Evolutionary conservation across 192 early-diverging fungal species (phyloP), one percentile per base, ranked within the genome.

Genomic region (Borealophlyctis nickersoniae): DNA sequence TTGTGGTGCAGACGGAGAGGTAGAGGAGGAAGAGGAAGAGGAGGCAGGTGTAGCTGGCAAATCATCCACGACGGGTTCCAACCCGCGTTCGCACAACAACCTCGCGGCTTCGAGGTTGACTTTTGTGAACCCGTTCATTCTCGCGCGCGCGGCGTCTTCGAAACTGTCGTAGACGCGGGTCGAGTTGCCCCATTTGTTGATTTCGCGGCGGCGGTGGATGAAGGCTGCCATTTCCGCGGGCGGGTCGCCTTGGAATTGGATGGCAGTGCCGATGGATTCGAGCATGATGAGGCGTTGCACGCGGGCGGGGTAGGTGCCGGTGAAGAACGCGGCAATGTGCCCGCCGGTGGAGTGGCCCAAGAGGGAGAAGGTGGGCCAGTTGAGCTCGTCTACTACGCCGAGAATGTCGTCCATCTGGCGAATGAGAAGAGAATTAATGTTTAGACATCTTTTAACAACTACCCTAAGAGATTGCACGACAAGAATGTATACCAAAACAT

Each of bases 281-380:
- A 78, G 63, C 26, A 78, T 30, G 28, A 72, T 33, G 30, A 78
- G 66, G n/a, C 36, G 27, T 2, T 36, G 13, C 1, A 78, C 54
- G 27, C 60, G 70, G 13, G 59, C 49, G 5, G 73, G 69, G 61
- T 69, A 78, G 27, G 36, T 33, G 3, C 66, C 69, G 31, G 77
- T 70, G 54, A 70, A 75, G 24, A 62, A 27, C 7, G 55, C 36
- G 9, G 58, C n/a, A 26, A 75, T 54, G 39, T 74, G 73, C 16
- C 73, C 77, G 45, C 77, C 73, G 35, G 71, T 68, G 14, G 69
- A 74, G 50, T 74, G 72, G 24, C 72, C 77, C 34, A 74, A 49
- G 26, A 52, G 58, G 35, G 73, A 70, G 34, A 30, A 55, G 22
- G 58, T 62, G 16, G 5, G 14, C 71, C 65, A 67, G 34, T 56